Base-by-base conservation (phyloP, 1,139 yeast species). In the Eremothecium cymbalariae region DNA sequence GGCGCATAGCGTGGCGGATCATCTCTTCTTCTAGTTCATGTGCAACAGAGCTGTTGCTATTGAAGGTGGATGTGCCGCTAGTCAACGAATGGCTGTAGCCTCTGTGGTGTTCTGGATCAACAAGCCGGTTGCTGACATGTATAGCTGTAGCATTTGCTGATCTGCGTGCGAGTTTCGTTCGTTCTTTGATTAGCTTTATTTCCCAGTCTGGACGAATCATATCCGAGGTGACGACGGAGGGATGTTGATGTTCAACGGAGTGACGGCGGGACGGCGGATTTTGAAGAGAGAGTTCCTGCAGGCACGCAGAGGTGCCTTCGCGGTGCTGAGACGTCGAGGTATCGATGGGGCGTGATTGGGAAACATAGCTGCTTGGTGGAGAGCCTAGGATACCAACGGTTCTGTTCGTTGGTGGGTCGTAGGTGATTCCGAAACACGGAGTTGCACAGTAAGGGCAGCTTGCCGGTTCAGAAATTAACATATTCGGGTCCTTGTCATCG, bases 61-160 rank as follows among this genome's bases (percentile, higher is more conserved):
- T 36, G 43, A 37, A 62, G 40, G 71, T 64, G 32, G 74, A 60
- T 53, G 77, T 70, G 41, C 79, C 85, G 20, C 83, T 77, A 8
- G 86, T 94, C 55, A 28, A 55, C 51, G 19, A 16, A 12, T 28
- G 21, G 9, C 20, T 22, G 14, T 37, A 27, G 9, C 35, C 25
- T n/a, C 46, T 38, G 25, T 36, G 39, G 31, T 49, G 48, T 3
- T 36, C 45, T 36, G 63, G 40, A 71, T 64, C 33, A 74, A 60
- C 54, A 76, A 70, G 42, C 78, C 85, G 19, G 83, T 77, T 9
- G 86, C 94, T 57, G 28, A 57, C 53, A 60, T 88, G 97, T 28
- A 88, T 74, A 1, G 95, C 95, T 31, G 85, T 83, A 1, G 97
- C 97, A 12, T 95, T 85, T 0, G 96, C 97, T 0, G 95, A 78